Evolutionary conservation across 2,329 filamentous ascomycete genomes (phyloP), one percentile per base, ranked within the genome.

Genomic region (Parastagonospora nodorum): DNA sequence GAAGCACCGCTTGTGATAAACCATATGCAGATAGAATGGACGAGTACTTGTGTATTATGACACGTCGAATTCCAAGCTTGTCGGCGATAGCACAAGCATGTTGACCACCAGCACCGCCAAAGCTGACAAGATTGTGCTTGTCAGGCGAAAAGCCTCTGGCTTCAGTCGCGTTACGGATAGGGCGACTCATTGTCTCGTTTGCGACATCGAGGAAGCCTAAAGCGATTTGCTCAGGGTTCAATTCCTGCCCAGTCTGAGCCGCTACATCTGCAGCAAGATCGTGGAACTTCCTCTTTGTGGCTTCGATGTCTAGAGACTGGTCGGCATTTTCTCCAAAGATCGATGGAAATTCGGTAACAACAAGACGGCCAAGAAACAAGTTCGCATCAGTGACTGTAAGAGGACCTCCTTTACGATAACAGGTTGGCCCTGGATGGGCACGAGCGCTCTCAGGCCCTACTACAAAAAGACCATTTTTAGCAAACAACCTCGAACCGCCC

Each of bases 11-110:
- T 0, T 95, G 76, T 1, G 90, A 89, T 88, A 95, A 92, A 9
- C 90, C 91, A 61, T 95, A 95, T 0, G 91, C 91, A 1, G 90
- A 94, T 0, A 95, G 79, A 1, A 96, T 88, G 0, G 89, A 93
- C 0, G 90, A 94, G 71, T 94, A 93, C 42, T 88, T 80, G 71
- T 95, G 91, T 4, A 95, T 82, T 7, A 96, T 78, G 19, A 94
- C 91, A 66, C 92, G 89, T 16, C 81, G 83, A 55, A 96, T 90
- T 0, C 90, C 89, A 1, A 96, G 77, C 2, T 88, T 88, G 60
- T n/a, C 63, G 0, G 78, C 77, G 10, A 80, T 72, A 1, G 74
- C 71, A 28, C 75, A 76, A 2, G 78, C 77, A 19, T 79, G 77
- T 50, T 80, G 77, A 4, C 76, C 76, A 29, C 76, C 76, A 15